Evolutionary conservation across 805 yeast species (phyloP).

Genomic region (Lipomyces lipofer): DNA sequence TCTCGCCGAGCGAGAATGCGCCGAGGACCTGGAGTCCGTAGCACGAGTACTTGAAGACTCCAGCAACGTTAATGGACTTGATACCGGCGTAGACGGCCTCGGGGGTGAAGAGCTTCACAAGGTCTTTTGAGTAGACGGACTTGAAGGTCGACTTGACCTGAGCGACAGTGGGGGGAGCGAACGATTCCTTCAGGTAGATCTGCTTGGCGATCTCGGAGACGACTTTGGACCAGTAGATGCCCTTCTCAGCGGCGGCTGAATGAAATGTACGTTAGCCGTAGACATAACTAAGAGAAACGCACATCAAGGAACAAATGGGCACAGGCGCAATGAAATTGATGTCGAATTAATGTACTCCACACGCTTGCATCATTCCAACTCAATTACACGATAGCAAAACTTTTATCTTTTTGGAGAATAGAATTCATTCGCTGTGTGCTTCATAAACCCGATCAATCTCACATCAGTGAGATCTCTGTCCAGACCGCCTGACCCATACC

Average conservation of each 20-base stretch:
- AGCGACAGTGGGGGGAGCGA: conserved; percentile 82
- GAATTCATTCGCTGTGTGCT: too few species aligned
- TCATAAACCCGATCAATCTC: too few species aligned
- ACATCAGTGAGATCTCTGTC: too few species aligned
- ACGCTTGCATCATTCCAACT: too few species aligned
- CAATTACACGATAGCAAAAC: too few species aligned
- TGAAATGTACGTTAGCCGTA: too few species aligned
- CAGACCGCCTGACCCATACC: too few species aligned
- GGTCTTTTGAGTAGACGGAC: conserved; percentile 47
- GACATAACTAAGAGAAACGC: too few species aligned
- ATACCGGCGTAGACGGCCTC: conserved; percentile 52
- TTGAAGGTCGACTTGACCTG: conserved; percentile 77
- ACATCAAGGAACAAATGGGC: too few species aligned
- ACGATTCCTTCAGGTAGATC: conserved; percentile 87
- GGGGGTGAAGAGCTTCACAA: conserved; percentile 49
- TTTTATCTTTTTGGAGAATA: too few species aligned
- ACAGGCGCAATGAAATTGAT: too few species aligned
- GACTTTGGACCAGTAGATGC: conserved; percentile 79
- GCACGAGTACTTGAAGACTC: conserved; percentile 62
- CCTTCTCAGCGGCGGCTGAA: conserved; percentile 45
- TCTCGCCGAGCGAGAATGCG: conserved; percentile 91
- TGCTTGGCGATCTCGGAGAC: conserved; percentile 64
- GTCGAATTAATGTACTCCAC: too few species aligned
- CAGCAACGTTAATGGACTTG: conserved; percentile 53
- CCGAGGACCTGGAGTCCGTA: conserved; percentile 84